Evolutionary conservation across 352 stramenopile genomes (phyloP).

Genomic region (Phytophthora hybrid): DNA sequence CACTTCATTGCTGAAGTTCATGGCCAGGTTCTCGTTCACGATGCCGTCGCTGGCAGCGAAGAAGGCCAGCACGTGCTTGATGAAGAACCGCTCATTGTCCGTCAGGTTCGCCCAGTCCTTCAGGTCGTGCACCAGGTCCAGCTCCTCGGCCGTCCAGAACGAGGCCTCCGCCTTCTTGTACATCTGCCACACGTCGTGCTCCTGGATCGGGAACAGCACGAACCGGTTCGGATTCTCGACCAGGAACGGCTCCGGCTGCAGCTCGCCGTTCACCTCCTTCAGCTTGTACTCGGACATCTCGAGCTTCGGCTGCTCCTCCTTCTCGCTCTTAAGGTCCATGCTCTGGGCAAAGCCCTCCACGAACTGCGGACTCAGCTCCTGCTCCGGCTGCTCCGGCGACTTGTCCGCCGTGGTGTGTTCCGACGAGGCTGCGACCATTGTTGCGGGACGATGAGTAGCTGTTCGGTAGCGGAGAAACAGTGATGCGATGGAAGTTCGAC

Average conservation of each 20-base stretch:
- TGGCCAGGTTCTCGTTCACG: slow-evolving; percentile 99
- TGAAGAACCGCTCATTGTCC: slow-evolving; percentile 97
- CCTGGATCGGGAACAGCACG: slow-evolving; percentile 98
- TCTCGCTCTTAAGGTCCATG: slow-evolving; percentile 32
- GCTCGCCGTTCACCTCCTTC: slow-evolving; percentile 87
- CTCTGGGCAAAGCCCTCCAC: slow-evolving; percentile 31
- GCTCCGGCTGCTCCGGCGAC: slow-evolving; percentile 42
- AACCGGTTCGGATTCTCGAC: slow-evolving; percentile 97
- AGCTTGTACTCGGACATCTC: slow-evolving; percentile 89
- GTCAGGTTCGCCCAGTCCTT: slow-evolving; percentile 96
- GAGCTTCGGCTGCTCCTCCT: slow-evolving; percentile 34
- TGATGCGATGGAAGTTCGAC: not conserved
- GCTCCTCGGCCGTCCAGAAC: slow-evolving; percentile 99
- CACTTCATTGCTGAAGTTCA: slow-evolving; percentile 99
- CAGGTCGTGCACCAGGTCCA: slow-evolving; percentile 96
- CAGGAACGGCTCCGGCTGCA: slow-evolving; percentile 93
- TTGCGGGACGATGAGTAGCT: not conserved
- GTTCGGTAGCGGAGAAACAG: slow-evolving; percentile 1
- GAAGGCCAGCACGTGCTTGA: slow-evolving; percentile 98
- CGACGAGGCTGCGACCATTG: slow-evolving; percentile 50
- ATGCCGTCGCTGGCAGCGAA: slow-evolving; percentile 99
- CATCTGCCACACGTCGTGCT: slow-evolving; percentile 98
- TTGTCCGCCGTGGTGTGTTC: slow-evolving; percentile 25
- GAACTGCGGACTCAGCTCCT: slow-evolving; percentile 36
- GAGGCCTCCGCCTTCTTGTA: slow-evolving; percentile 99